These are phyloP conservation scores for Tillandsia fasciculata DNA, from an alignment of 176 grass and related monocot species.

Conservation along the genomic window DNA sequence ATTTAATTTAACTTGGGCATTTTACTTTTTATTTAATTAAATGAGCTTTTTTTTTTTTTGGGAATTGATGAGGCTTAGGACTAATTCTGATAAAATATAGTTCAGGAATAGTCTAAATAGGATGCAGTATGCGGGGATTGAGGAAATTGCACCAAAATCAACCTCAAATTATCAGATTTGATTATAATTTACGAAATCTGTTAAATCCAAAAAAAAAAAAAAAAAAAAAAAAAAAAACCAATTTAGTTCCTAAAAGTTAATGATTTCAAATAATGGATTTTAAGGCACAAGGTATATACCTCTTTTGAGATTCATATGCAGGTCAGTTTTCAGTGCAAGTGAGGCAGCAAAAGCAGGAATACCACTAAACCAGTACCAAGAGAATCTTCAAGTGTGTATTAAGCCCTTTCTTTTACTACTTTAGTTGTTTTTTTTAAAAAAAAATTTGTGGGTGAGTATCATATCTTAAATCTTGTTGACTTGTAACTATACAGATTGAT, in stretches of 20 bases:
- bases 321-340: slow-evolving; percentile 62
- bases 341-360: slow-evolving; percentile 69
- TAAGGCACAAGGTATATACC: slow-evolving; percentile 6
- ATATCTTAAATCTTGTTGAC: slow-evolving; percentile 22
- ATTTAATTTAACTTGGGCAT: too few relatives aligned
- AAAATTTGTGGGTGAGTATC: neutral
- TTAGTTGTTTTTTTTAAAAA: slow-evolving; percentile 5
- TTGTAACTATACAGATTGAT: slow-evolving; percentile 59
- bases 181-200: too few relatives aligned
- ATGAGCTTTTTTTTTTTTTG: neutral
- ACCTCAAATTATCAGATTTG: too few relatives aligned
- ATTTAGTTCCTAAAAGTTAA: neutral
- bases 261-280: neutral
- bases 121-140: too few relatives aligned
- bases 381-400: slow-evolving; percentile 35
- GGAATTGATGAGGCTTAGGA: neutral
- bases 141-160: too few relatives aligned
- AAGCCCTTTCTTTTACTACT: neutral
- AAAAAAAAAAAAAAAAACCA: neutral
- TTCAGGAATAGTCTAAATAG: too few relatives aligned
- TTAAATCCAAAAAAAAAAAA: neutral
- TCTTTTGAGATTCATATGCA: slow-evolving; percentile 35
- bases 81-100: too few relatives aligned
- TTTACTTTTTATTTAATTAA: too few relatives aligned
- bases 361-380: slow-evolving; percentile 34